Percentiles rank a stretch among this genome's conserved stretches.
These are phyloP conservation scores for Sanghuangporus baumii DNA, from an alignment of 1,284 basidiomycete genomes.

Conservation along the genomic window DNA sequence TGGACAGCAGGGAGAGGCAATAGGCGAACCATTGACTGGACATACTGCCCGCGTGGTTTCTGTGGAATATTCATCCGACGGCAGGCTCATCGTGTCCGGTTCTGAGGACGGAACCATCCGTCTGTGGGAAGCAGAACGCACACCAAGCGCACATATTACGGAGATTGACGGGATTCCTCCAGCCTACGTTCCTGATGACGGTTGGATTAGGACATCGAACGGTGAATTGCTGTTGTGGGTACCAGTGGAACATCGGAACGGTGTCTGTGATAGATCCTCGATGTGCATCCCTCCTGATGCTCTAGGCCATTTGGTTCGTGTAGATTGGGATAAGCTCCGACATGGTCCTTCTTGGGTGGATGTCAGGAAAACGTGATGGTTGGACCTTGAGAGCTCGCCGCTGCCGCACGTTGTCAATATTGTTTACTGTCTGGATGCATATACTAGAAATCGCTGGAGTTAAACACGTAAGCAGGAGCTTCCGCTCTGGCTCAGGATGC, in stretches of 20 bases:
- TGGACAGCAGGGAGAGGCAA: constrained; percentile 6
- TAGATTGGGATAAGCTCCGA: not conserved
- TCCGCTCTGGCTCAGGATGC: too few relatives aligned
- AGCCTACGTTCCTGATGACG: not conserved
- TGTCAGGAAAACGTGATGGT: not conserved
- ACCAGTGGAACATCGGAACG: constrained; percentile 2
- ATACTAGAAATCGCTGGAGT: too few relatives aligned
- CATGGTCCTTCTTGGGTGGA: not conserved
- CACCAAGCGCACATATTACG: not conserved
- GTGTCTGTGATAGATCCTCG: not conserved
- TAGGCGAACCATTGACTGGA: constrained; percentile 9
- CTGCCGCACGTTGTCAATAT: too few relatives aligned
- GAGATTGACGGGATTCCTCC: not conserved
- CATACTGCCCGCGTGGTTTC: constrained; percentile 15
- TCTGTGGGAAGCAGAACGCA: constrained; percentile 1
- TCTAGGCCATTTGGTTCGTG: not conserved
- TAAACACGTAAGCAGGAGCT: too few relatives aligned
- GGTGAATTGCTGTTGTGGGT: constrained; percentile 10
- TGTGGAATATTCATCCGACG: constrained; percentile 14
- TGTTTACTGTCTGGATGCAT: too few relatives aligned
- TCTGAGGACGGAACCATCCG: constrained; percentile 1
- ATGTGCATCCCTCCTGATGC: constrained; percentile 3
- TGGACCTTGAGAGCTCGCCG: too few relatives aligned
- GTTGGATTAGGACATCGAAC: not conserved
- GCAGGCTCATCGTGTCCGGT: constrained; percentile 7